Base-by-base conservation (phyloP, 257 asterid species). In the Haberlea rhodopensis region DNA sequence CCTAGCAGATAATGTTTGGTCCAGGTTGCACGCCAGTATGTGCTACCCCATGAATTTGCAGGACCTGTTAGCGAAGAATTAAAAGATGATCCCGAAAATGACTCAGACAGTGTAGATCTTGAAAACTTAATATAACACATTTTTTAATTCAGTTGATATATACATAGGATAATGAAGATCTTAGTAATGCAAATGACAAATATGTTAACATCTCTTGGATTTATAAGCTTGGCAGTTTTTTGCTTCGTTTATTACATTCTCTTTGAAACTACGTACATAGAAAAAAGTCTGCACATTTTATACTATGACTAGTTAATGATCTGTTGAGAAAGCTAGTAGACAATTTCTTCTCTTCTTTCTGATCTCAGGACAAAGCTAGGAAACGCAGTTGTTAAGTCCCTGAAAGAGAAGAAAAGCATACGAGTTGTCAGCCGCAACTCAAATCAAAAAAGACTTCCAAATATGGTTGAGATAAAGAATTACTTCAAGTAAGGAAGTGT, bases 11-110 rank as follows among this genome's bases (percentile, higher is more conserved):
- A 92, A 89, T 51, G 79, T 89, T 16, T 92, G 97, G 96, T 84
- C 88, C 9, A 59, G 91, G 43, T 49, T 54, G 73, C 91, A 92
- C 53, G 60, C 88, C 0, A 73, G 51, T 21, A 89, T 89, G 90
- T 92, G 99, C 74, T 89, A 82, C 60, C 99, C 99, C 54, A 85
- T 82, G 95, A 87, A 84, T 77, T 75, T 92, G 85, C 74, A 80
- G 77, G 87, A 84, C 27, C 82, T 92, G 97, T 49, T 89, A 61
- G 75, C 86, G 57, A 71, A 64, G 56, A 66, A 55, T 16, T 40
- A 46, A 64, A 37, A 21, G 71, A 32, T 62, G 52, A 40, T 28
- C 61, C 23, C 27, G 37, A 52, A 49, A 63, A n/a, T n/a, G 43
- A 34, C 1, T 11, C 25, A 22, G 11, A 37, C 3, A 53, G 23